Evolutionary conservation across 257 asterid genomes (phyloP).

Genomic region (Osmanthus fragrans): DNA sequence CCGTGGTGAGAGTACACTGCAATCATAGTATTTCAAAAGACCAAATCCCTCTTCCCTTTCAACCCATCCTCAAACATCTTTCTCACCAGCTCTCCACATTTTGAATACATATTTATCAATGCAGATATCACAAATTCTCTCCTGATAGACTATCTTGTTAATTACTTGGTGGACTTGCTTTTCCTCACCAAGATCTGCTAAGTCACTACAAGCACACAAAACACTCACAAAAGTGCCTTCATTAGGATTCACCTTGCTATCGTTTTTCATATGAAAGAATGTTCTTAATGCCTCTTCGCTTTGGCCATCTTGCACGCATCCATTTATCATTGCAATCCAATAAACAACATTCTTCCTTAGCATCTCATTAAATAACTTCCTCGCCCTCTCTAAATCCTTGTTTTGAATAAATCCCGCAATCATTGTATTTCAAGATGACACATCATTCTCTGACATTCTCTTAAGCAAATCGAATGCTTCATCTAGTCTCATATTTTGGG

Average conservation of each 20-base stretch:
- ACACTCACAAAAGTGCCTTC: slow-evolving; percentile 62
- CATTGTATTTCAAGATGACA: slow-evolving; percentile 54
- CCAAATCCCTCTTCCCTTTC: slow-evolving; percentile 41
- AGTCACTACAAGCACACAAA: slow-evolving; percentile 61
- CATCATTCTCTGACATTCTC: slow-evolving; percentile 45
- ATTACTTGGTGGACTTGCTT: slow-evolving; percentile 64
- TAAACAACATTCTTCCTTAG: slow-evolving; percentile 56
- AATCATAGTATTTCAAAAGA: slow-evolving; percentile 63
- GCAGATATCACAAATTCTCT: slow-evolving; percentile 50
- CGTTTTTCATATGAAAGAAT: slow-evolving; percentile 41
- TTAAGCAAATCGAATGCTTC: slow-evolving; percentile 47
- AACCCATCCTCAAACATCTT: slow-evolving; percentile 46
- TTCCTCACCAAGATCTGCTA: slow-evolving; percentile 59
- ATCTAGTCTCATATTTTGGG: slow-evolving; percentile 36
- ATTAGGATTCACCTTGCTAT: slow-evolving; percentile 46
- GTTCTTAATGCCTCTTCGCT: slow-evolving; percentile 61
- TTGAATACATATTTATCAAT: slow-evolving; percentile 64
- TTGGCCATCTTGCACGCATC: slow-evolving; percentile 34
- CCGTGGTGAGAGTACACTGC: slow-evolving; percentile 77
- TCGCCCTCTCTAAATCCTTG: slow-evolving; percentile 40
- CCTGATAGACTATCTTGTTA: slow-evolving; percentile 51
- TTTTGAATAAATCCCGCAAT: slow-evolving; percentile 50
- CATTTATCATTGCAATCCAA: slow-evolving; percentile 64
- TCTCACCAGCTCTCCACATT: slow-evolving; percentile 55
- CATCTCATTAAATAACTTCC: slow-evolving; percentile 47